A percentile compares a stretch with the other conserved stretches of the same genome.
Evolutionary conservation across 768 basidiomycete species (phyloP).

Genomic region (Suillus discolor): DNA sequence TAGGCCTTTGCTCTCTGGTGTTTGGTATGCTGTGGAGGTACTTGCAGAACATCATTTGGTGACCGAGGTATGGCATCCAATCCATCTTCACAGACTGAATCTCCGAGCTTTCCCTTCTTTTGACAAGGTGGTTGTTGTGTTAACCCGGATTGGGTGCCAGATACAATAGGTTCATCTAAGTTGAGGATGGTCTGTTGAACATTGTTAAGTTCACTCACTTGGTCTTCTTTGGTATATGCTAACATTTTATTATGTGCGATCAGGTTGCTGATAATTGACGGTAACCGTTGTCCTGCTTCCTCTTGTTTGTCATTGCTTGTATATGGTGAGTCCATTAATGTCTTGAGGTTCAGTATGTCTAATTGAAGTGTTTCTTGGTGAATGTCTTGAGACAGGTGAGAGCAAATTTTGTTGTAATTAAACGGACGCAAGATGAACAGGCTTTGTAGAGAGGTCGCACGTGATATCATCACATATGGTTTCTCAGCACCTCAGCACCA

Average conservation of each 20-base stretch:
- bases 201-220: neutral
- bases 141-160: neutral
- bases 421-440: conserved; percentile 35
- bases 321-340: neutral
- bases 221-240: neutral
- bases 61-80: too few species aligned
- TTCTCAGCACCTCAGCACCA: conserved; percentile 29
- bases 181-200: neutral
- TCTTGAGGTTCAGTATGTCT: neutral
- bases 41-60: too few species aligned
- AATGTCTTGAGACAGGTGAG: conserved; percentile 1
- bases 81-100: too few species aligned
- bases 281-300: neutral
- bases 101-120: neutral
- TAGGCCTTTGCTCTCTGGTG: too few species aligned
- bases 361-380: neutral
- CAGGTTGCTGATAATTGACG: neutral
- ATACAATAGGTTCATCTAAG: neutral
- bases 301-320: neutral
- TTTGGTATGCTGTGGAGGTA: too few species aligned
- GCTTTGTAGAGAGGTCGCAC: conserved; percentile 29
- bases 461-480: conserved; percentile 47
- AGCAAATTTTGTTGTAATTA: conserved; percentile 9
- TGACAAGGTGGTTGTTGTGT: neutral
- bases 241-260: neutral